Evolutionary conservation across 306 rosid genomes (phyloP).

Genomic region (Prunus salicina): DNA sequence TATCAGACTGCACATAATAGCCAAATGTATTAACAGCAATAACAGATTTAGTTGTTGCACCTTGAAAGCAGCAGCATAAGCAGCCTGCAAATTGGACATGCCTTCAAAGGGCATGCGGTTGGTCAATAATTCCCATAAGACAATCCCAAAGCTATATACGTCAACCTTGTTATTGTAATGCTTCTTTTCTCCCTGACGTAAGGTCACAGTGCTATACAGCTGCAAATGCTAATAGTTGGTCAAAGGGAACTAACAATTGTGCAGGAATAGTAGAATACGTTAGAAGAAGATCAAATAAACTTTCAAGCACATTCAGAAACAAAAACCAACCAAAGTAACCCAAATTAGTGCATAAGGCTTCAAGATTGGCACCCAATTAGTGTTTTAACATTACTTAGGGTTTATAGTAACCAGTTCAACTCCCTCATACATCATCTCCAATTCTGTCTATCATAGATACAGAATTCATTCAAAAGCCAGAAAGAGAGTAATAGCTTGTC

Average conservation of each 20-base stretch:
- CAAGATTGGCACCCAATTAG: neutral
- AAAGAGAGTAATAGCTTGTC: neutral
- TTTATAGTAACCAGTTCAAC: neutral
- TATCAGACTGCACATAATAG: slow-evolving; percentile 8
- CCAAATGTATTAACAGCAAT: slow-evolving; percentile 11
- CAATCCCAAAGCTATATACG: slow-evolving; percentile 97
- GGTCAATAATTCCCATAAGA: slow-evolving; percentile 93
- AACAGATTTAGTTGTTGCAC: slow-evolving; percentile 31
- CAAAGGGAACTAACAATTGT: slow-evolving; percentile 1
- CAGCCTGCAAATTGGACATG: slow-evolving; percentile 99
- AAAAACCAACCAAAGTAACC: neutral
- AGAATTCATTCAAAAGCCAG: neutral
- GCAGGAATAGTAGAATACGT: neutral
- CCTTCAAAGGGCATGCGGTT: slow-evolving; percentile 99
- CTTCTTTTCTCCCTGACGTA: slow-evolving; percentile 97
- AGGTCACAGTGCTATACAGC: slow-evolving; percentile 95
- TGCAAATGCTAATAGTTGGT: slow-evolving; percentile 30
- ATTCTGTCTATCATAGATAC: neutral
- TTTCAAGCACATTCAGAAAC: neutral
- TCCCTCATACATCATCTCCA: neutral
- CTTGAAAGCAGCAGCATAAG: slow-evolving; percentile 99
- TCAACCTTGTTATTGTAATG: slow-evolving; percentile 98
- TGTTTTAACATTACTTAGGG: neutral
- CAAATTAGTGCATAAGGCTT: neutral
- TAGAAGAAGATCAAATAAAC: slow-evolving; percentile 2